Percentiles rank a stretch among this genome's conserved stretches.
Conservation (phyloP, 192 early-diverging fungal species). For the Coemansia sp. region DNA sequence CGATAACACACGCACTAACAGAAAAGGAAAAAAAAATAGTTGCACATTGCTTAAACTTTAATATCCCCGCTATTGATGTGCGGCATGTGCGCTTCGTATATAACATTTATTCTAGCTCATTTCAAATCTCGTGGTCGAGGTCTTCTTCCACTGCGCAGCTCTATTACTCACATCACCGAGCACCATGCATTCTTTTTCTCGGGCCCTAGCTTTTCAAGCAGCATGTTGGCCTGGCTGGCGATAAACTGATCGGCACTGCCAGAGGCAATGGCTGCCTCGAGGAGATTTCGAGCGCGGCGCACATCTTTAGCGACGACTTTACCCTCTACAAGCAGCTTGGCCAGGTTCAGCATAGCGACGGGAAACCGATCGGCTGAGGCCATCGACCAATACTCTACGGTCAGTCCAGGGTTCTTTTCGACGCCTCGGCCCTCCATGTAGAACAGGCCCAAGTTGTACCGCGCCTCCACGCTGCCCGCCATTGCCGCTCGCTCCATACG, state of each 20-base stretch:
- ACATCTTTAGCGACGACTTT: slow-evolving; percentile 10
- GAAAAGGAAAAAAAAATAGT: no score
- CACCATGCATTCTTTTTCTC: slow-evolving; percentile 4
- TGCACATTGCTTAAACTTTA: no score
- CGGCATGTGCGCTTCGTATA: no score
- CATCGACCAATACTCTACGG: slow-evolving; percentile 38
- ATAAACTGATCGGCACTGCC: slow-evolving; percentile 11
- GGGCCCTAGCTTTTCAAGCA: slow-evolving; percentile 19
- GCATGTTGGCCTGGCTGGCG: not conserved
- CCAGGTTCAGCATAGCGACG: slow-evolving; percentile 31
- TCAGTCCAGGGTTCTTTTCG: slow-evolving; percentile 21
- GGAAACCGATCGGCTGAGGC: slow-evolving; percentile 30
- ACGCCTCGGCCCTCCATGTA: slow-evolving; percentile 30
- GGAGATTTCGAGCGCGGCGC: slow-evolving; percentile 9
- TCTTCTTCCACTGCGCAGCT: not conserved
- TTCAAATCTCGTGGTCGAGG: not conserved
- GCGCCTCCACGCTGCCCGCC: slow-evolving; percentile 25
- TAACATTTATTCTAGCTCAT: not conserved
- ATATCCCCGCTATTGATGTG: no score
- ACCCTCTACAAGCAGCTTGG: slow-evolving; percentile 28
- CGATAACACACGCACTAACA: no score
- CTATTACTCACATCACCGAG: slow-evolving; percentile 14
- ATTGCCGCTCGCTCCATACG: slow-evolving; percentile 36
- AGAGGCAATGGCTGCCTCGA: slow-evolving; percentile 21
- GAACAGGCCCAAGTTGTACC: slow-evolving; percentile 38